Evolutionary conservation across 306 rosid species (phyloP).

Genomic region (Pyrus betulifolia): DNA sequence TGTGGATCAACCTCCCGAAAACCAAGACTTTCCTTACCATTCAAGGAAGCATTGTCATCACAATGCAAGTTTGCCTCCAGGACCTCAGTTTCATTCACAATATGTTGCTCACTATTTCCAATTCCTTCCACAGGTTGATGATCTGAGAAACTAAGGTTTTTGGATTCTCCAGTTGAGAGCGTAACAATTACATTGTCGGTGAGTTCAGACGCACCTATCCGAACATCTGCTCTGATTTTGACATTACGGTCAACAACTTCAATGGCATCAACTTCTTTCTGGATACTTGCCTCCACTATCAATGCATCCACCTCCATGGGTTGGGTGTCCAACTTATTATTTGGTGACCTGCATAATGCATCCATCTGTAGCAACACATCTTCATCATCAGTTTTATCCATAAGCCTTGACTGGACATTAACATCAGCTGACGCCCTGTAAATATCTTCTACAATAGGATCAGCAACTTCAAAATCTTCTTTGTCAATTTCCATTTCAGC

Average conservation of each 20-base stretch:
- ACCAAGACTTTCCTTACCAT: conserved; percentile 34
- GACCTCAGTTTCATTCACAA: conserved; percentile 40
- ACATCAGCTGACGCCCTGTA: conserved; percentile 18
- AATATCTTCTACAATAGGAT: conserved; percentile 29
- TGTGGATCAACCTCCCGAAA: conserved; percentile 38
- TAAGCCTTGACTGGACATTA: conserved; percentile 15
- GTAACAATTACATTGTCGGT: conserved; percentile 24
- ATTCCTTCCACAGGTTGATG: conserved; percentile 33
- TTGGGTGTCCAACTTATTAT: conserved; percentile 33
- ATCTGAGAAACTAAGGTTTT: conserved; percentile 28
- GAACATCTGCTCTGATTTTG: conserved; percentile 32
- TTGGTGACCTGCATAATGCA: conserved; percentile 29
- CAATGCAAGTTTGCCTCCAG: conserved; percentile 32
- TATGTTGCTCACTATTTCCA: conserved; percentile 26
- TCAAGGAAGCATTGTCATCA: conserved; percentile 35
- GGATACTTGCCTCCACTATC: conserved; percentile 21
- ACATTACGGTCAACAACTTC: conserved; percentile 26
- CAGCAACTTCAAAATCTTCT: conserved; percentile 30
- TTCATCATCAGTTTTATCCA: conserved; percentile 38
- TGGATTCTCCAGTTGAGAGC: conserved; percentile 34
- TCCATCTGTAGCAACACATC: conserved; percentile 39
- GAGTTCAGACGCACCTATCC: conserved; percentile 31
- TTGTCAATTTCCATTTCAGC: conserved; percentile 38
- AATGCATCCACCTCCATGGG: conserved; percentile 33
- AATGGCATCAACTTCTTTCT: conserved; percentile 25